Evolutionary conservation across 139 green algal genomes (phyloP).

Genomic region (Chlorella sp.): DNA sequence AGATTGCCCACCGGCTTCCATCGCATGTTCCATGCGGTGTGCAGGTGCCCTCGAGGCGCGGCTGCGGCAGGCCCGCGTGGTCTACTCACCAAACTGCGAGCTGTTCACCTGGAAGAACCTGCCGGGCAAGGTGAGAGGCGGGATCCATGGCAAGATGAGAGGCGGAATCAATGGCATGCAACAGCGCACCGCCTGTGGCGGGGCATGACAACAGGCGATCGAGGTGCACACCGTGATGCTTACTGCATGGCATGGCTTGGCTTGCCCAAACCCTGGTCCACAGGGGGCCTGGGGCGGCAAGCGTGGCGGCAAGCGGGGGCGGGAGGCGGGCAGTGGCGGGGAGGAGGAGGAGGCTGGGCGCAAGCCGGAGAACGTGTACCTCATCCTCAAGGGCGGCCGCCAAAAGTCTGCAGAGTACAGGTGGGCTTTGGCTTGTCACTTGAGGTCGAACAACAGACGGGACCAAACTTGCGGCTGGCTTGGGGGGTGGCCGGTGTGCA

Average conservation of each 20-base stretch:
- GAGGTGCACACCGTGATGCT: background rate
- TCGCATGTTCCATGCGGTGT: too few relatives aligned
- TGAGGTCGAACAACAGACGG: too few relatives aligned
- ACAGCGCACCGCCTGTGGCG: too few relatives aligned
- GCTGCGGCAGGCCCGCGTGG: conserved; percentile 29
- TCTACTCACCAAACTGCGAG: conserved; percentile 49
- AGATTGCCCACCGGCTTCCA: too few relatives aligned
- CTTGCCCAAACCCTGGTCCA: background rate
- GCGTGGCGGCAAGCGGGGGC: background rate
- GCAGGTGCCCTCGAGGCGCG: conserved; percentile 27
- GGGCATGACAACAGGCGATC: too few relatives aligned
- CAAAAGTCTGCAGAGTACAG: conserved; percentile 29
- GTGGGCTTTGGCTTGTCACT: background rate
- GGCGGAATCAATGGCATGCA: too few relatives aligned
- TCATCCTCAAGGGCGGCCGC: conserved; percentile 38
- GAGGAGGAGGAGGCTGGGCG: conserved; percentile 1
- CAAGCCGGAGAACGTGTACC: conserved; percentile 30
- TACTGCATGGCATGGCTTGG: background rate
- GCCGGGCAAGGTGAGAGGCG: conserved; percentile 29
- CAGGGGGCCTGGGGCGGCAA: conserved; percentile 23
- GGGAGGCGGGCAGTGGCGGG: background rate
- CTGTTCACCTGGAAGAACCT: conserved; percentile 39
- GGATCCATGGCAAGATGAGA: too few relatives aligned
- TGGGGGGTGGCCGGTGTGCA: too few relatives aligned
- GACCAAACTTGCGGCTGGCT: too few relatives aligned